These are phyloP conservation scores for Metschnikowia noctiluminum DNA, from an alignment of 805 yeast genomes.

Conservation along the genomic window DNA sequence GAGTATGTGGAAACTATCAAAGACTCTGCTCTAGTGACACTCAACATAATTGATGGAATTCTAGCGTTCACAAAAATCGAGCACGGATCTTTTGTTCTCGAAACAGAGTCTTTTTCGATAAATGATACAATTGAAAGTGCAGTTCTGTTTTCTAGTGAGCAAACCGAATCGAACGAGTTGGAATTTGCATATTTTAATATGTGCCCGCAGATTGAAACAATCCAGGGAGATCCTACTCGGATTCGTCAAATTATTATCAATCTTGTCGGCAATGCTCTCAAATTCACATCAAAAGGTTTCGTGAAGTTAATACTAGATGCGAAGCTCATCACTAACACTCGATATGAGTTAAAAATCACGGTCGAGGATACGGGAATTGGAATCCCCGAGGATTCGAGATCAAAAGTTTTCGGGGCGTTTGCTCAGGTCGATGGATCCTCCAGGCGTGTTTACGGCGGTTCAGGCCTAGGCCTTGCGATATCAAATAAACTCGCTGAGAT, in stretches of 20 bases:
- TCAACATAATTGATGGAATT: slow-evolving; percentile 52
- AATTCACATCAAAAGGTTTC: slow-evolving; percentile 45
- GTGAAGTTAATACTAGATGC: slow-evolving; percentile 37
- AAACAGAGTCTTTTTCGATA: slow-evolving; percentile 42
- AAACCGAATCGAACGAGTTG: slow-evolving; percentile 41
- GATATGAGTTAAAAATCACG: slow-evolving; percentile 37
- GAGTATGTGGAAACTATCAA: slow-evolving; percentile 53
- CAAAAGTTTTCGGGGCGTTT: slow-evolving; percentile 49
- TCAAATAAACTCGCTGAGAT: slow-evolving; percentile 46
- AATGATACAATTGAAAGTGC: slow-evolving; percentile 47
- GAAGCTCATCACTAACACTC: slow-evolving; percentile 22
- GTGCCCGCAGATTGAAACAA: slow-evolving; percentile 35
- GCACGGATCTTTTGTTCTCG: slow-evolving; percentile 49
- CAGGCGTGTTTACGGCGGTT: slow-evolving; percentile 49
- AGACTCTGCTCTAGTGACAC: slow-evolving; percentile 48
- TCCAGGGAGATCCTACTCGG: slow-evolving; percentile 49
- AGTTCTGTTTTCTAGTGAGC: slow-evolving; percentile 46
- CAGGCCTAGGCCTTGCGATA: slow-evolving; percentile 50
- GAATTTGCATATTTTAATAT: slow-evolving; percentile 44
- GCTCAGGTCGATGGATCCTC: slow-evolving; percentile 57
- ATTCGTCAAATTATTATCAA: slow-evolving; percentile 51
- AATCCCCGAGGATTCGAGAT: slow-evolving; percentile 42
- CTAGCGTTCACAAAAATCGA: slow-evolving; percentile 54
- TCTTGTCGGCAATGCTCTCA: slow-evolving; percentile 52
- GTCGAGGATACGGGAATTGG: slow-evolving; percentile 56